These are phyloP conservation scores for Pelargonium myrrhifolium DNA, from an alignment of 441 rosid genomes.

Conservation along the genomic window DNA sequence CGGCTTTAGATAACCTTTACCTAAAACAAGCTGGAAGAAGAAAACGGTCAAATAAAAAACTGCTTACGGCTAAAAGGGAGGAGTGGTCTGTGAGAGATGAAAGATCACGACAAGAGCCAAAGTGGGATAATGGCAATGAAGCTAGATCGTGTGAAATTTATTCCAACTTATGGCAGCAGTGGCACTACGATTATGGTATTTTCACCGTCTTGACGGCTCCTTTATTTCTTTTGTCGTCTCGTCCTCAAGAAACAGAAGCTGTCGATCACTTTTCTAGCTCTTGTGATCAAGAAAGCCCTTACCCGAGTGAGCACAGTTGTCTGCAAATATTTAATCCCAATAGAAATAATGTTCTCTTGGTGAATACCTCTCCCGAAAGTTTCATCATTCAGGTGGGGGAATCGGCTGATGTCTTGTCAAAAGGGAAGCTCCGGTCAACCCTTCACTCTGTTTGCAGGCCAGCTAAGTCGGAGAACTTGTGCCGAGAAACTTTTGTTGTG, in stretches of 20 bases:
- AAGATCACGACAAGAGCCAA: constrained; percentile 14
- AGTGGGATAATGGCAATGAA: constrained; percentile 20
- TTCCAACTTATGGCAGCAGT: constrained; percentile 71
- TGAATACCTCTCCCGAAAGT: constrained; percentile 62
- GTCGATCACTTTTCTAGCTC: constrained; percentile 15
- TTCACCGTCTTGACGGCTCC: constrained; percentile 88
- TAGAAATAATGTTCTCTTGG: constrained; percentile 44
- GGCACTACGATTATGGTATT: constrained; percentile 92
- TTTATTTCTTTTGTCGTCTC: constrained; percentile 42
- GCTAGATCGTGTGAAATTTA: constrained; percentile 18
- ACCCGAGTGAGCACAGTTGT: constrained; percentile 39
- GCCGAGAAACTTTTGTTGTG: constrained; percentile 79
- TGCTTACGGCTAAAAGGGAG: constrained; percentile 18
- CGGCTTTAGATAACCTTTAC: constrained; percentile 36
- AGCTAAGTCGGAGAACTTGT: constrained; percentile 36
- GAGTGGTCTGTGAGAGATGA: constrained; percentile 13
- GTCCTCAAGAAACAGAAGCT: constrained; percentile 18
- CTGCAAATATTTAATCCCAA: constrained; percentile 53
- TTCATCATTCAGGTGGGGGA: constrained; percentile 82
- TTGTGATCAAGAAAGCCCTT: constrained; percentile 36
- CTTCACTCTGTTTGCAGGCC: constrained; percentile 78
- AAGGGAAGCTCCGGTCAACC: constrained; percentile 63
- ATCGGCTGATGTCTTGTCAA: constrained; percentile 70
- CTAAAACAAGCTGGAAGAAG: constrained; percentile 31
- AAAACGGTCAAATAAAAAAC: constrained; percentile 21